Conservation (phyloP, 192 early-diverging fungal genomes). For the Coemansia sp. region DNA sequence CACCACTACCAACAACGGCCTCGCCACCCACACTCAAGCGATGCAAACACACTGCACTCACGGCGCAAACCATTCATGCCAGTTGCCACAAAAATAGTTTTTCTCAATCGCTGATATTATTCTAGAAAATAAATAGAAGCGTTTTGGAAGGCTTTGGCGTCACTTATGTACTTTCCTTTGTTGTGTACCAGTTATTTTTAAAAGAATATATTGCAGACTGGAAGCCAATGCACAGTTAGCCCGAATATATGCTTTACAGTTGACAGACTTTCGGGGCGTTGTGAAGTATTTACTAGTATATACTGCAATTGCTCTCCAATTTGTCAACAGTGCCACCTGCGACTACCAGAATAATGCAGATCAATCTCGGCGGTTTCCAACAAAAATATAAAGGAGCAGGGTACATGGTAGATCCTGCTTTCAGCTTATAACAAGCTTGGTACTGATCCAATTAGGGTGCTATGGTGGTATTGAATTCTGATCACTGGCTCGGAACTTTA, state of each 20-base stretch:
- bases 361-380: neutral
- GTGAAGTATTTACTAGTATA: neutral
- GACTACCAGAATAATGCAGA: neutral
- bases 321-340: no score
- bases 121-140: no score
- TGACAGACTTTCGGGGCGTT: neutral
- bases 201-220: constrained; percentile 6
- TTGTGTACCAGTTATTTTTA: neutral
- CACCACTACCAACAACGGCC: no score
- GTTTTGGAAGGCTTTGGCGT: constrained; percentile 5
- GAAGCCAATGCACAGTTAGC: neutral
- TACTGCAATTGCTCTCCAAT: neutral
- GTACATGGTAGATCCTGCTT: neutral
- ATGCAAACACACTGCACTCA: no score
- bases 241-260: no score
- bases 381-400: neutral
- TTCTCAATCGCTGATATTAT: no score
- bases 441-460: neutral
- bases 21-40: no score
- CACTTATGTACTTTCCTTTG: no score
- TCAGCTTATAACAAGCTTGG: no score
- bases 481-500: neutral
- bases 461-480: no score
- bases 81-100: no score
- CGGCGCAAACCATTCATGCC: no score